Evolutionary conservation across 176 grass and related monocot species (phyloP), one percentile per base, ranked within the genome.

Genomic region (Pharus latifolius): DNA sequence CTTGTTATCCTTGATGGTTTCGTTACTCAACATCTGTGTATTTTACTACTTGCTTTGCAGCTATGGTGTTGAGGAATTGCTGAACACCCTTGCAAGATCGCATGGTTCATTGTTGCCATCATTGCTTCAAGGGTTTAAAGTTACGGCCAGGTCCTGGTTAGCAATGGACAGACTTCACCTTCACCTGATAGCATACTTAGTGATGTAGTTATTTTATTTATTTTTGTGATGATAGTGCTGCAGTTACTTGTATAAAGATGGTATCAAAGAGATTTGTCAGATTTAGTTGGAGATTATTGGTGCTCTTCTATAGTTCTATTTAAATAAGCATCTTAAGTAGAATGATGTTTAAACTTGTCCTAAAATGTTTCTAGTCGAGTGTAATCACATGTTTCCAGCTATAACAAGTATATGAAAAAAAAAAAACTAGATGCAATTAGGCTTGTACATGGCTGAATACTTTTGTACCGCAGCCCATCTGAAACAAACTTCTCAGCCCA

Each of bases 271-370:
- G 94, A 85, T 73, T 78, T 50, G 65, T 88, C 29, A 92, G 59
- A 57, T 92, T 93, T 46, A 81, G 94, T 50, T 93, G 94, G 94
- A 76, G 80, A 92, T 90, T 98, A 73, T 75, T 98, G 45, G 74
- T 90, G 27, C 85, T 83, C 37, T 93, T 84, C 81, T n/a, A n/a
- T n/a, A n/a, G n/a, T n/a, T n/a, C n/a, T 98, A 90, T 84, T 88
- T 98, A 49, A 93, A 88, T 60, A 78, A 85, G 73, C 78, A 85
- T 59, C 45, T 83, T 44, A 81, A 40, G 40, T 83, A 92, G 46
- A 44, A 78, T 56, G 72, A 75, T 68, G 54, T 81, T 63, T 84
- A 85, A 62, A 35, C 54, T 33, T 73, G 75, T 61, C 69, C 56
- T 49, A 90, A 87, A 81, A 93, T 98, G 81, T n/a, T n/a, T n/a